phyloP scores from a whole-genome alignment of 495 filamentous ascomycete genomes.

The Podospora pseudoanserina region DNA sequence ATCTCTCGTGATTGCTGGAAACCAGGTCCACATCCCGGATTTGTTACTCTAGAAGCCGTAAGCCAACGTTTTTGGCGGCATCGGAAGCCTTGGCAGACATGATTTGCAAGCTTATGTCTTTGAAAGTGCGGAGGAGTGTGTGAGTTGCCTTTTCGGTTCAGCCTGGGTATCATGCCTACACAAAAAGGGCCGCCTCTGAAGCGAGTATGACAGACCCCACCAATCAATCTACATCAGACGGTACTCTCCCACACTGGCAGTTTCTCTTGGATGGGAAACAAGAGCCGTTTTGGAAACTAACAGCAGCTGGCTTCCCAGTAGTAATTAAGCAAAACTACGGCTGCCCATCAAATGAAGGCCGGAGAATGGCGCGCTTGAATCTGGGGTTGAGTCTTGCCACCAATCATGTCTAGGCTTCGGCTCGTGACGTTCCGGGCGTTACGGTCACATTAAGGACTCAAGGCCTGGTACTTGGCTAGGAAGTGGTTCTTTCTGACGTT shows the following conservation, averaged over 20 bases:
- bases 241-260: conserved; percentile 14
- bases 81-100: not conserved
- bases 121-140: conserved; percentile 8
- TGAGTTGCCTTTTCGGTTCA: conserved; percentile 2
- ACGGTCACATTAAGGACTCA: not conserved
- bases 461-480: not conserved
- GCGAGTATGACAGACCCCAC: conserved; percentile 8
- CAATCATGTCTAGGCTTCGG: conserved; percentile 16
- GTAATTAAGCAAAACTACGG: conserved; percentile 8
- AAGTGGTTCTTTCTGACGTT: not conserved
- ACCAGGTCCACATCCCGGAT: not conserved
- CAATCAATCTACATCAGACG: conserved; percentile 22
- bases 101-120: not conserved
- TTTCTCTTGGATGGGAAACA: not conserved
- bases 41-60: not conserved
- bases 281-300: not conserved
- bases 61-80: not conserved
- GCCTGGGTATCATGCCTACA: not conserved
- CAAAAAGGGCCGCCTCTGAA: conserved; percentile 2
- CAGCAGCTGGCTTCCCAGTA: not conserved
- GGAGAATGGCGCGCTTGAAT: conserved; percentile 12
- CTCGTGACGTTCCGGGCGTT: conserved; percentile 6
- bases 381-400: conserved; percentile 12
- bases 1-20: conserved; percentile 27
- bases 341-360: not conserved